These are phyloP conservation scores for Mycogone perniciosa DNA, from an alignment of 2,329 filamentous ascomycete genomes.

Conservation along the genomic window DNA sequence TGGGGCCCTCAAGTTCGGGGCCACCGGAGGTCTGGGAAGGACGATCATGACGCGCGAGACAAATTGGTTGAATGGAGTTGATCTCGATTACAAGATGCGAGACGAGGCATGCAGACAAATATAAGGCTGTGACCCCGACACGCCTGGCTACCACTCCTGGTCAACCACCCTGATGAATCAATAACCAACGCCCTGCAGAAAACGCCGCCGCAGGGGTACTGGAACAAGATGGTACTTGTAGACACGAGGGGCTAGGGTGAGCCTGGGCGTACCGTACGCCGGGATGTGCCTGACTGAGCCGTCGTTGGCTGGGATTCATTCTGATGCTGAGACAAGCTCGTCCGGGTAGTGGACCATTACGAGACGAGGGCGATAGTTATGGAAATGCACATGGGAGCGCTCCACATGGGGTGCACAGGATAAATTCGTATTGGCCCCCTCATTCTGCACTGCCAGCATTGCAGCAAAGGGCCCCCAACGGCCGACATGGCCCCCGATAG, in stretches of 20 bases:
- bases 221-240: conserved; percentile 8
- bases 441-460: conserved; percentile 4
- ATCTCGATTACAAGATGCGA: conserved; percentile 22
- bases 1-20: conserved; percentile 16
- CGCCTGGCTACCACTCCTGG: conserved; percentile 7
- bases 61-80: conserved; percentile 13
- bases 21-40: conserved; percentile 19
- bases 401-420: conserved; percentile 10
- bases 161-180: conserved; percentile 12
- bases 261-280: conserved; percentile 15
- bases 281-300: conserved; percentile 16
- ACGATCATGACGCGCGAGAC: conserved; percentile 24
- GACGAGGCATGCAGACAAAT: conserved; percentile 14
- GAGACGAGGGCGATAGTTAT: conserved; percentile 7
- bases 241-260: conserved; percentile 13
- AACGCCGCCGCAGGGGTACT: conserved; percentile 11
- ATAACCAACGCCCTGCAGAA: conserved; percentile 12
- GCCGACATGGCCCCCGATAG: conserved; percentile 8
- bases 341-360: conserved; percentile 10
- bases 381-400: conserved; percentile 9
- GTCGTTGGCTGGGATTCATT: conserved; percentile 28
- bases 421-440: conserved; percentile 1
- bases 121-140: conserved; percentile 18
- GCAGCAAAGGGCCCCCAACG: conserved; percentile 4
- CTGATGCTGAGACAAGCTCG: conserved; percentile 26